Evolutionary conservation across 148 eudicot species (phyloP), one percentile per base, ranked within the genome.

Genomic region (Chenopodium quinoa): DNA sequence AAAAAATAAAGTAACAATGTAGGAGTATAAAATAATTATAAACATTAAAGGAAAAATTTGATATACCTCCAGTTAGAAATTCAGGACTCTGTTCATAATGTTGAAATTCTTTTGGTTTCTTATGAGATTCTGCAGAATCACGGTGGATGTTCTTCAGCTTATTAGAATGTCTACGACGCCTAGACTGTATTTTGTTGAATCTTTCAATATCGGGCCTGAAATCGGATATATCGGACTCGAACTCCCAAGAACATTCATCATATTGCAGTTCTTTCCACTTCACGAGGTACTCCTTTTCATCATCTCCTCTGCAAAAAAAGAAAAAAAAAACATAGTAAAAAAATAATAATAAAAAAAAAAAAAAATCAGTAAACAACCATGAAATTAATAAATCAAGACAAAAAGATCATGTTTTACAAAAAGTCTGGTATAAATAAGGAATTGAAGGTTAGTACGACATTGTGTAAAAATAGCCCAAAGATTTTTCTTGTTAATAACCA

Each of bases 221-320:
- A 85, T 95, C 88, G 60, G 91, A 87, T 82, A 96, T 92, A 78
- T 93, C 98, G 4, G 92, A 86, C 83, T 93, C 98, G 54, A 83
- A 88, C 85, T 96, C 99, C 99, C 99, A 96, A 47, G 81, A 91
- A 82, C 99, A 96, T 85, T 96, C 99, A 84, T 96, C 99, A 80
- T 96, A 93, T 9, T 87, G 68, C 75, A 96, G 95, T 40, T 94
- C 98, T 85, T 93, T 94, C 91, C 92, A 96, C 78, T 96, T 96
- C 46, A 96, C 99, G 83, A 90, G 82, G 85, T 96, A 96, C 86
- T 96, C 93, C 89, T 92, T 96, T 76, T 90, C 98, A 25, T 89
- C 97, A 77, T 88, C 93, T 25, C 87, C 97, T 87, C 99, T 96
- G 81, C 72, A 78, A 80, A 58, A 69, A 75, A 37, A 37, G 0